These are phyloP conservation scores for Skeletonema potamos DNA, from an alignment of 108 stramenopile genomes.

Conservation along the genomic window DNA sequence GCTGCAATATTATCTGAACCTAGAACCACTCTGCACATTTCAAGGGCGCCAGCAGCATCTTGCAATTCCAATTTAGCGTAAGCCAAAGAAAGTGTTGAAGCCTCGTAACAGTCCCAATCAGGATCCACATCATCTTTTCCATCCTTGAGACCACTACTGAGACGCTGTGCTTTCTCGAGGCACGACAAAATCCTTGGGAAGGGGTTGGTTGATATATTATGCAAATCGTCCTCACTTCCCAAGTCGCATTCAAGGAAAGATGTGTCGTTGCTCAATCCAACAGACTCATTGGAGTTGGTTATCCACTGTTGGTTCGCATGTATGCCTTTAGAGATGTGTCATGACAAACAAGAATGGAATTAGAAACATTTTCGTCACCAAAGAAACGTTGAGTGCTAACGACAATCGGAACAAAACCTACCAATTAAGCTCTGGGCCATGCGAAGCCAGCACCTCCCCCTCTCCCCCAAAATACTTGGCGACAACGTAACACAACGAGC, in stretches of 20 bases:
- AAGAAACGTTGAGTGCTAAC: background rate
- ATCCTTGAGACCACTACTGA: slow-evolving; percentile 1
- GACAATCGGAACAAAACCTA: slow-evolving; percentile 11
- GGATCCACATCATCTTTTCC: background rate
- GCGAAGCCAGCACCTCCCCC: slow-evolving; percentile 69
- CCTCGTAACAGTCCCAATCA: slow-evolving; percentile 19
- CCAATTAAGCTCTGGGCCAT: slow-evolving; percentile 83
- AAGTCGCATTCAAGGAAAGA: slow-evolving; percentile 4
- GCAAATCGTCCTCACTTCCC: slow-evolving; percentile 48
- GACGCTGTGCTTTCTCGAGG: slow-evolving; percentile 26
- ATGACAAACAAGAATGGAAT: background rate
- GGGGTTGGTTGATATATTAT: slow-evolving; percentile 14
- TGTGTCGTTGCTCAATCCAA: background rate
- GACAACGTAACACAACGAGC: slow-evolving; percentile 49
- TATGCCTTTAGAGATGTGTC: slow-evolving; percentile 18
- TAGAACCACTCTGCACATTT: slow-evolving; percentile 45
- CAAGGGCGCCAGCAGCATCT: slow-evolving; percentile 46
- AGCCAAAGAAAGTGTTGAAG: slow-evolving; percentile 48
- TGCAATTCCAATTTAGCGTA: slow-evolving; percentile 59
- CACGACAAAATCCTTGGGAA: slow-evolving; percentile 26
- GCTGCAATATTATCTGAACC: background rate
- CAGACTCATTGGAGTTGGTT: slow-evolving; percentile 9
- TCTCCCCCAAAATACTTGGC: slow-evolving; percentile 35
- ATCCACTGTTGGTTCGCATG: slow-evolving; percentile 14
- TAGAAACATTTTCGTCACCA: background rate